Percentiles rank a stretch among this genome's conserved stretches.
phyloP scores from a whole-genome alignment of 805 yeast species.

The Lipomyces orientalis region DNA sequence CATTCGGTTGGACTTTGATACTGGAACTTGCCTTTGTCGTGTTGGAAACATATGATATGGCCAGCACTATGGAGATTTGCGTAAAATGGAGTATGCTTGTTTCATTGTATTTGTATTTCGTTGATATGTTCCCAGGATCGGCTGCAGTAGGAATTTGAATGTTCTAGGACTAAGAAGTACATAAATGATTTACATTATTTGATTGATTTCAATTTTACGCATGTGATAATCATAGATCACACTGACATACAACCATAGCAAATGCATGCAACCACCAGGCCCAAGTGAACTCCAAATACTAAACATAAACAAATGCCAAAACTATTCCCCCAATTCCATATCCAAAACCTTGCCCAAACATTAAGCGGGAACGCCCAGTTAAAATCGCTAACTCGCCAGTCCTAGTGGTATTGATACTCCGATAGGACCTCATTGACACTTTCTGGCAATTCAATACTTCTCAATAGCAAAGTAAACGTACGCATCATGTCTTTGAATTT shows the following conservation, averaged over 20 bases:
- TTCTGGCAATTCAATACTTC: conserved; percentile 23
- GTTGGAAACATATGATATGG: background rate
- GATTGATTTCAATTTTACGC: background rate
- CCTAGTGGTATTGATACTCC: conserved; percentile 14
- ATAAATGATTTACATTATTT: no score
- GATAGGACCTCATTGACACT: background rate
- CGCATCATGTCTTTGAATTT: conserved; percentile 66
- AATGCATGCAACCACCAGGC: background rate
- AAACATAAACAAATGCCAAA: background rate
- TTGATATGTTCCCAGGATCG: background rate
- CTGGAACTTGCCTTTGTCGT: background rate
- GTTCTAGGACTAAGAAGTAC: background rate
- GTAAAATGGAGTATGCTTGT: background rate
- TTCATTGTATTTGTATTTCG: background rate
- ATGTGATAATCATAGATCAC: background rate
- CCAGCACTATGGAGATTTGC: background rate
- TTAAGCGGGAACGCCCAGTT: background rate
- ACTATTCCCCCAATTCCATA: background rate
- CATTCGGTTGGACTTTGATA: background rate
- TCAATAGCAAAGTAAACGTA: conserved; percentile 25
- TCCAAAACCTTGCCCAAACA: background rate
- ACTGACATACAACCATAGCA: background rate
- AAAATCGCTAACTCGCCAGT: background rate
- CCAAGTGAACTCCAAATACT: background rate
- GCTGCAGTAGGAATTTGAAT: background rate